These are phyloP conservation scores for Phyllosticta citrichinensis DNA, from an alignment of 2,329 filamentous ascomycete species.

Conservation along the genomic window DNA sequence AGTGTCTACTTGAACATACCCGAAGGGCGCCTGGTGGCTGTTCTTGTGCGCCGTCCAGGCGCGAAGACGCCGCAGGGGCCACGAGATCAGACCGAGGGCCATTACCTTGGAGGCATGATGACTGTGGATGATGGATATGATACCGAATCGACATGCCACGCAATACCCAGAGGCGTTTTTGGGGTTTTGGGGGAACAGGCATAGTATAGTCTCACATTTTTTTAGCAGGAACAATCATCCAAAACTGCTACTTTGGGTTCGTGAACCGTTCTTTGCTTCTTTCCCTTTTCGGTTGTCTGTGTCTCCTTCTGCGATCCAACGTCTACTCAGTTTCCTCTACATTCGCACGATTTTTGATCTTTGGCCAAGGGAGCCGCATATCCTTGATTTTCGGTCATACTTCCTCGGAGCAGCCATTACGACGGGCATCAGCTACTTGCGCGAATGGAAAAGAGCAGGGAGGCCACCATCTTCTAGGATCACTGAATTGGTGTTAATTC, in stretches of 20 bases:
- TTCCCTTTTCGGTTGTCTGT: background rate
- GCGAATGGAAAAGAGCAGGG: background rate
- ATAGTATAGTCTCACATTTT: background rate
- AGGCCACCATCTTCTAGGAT: background rate
- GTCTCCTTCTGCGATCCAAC: background rate
- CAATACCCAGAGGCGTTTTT: background rate
- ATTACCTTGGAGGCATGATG: background rate
- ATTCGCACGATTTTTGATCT: background rate
- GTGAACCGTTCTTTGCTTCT: background rate
- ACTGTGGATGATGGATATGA: background rate
- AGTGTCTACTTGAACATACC: background rate
- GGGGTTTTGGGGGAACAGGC: background rate
- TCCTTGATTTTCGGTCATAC: background rate
- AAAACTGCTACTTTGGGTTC: background rate
- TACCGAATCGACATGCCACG: background rate
- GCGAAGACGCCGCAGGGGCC: background rate
- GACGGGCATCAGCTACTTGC: background rate
- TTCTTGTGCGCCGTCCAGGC: background rate
- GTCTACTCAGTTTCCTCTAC: background rate
- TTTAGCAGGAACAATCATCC: background rate
- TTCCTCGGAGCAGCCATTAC: background rate
- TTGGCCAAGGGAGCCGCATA: background rate
- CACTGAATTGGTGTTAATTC: too few species aligned
- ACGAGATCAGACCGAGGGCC: background rate
- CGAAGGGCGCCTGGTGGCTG: background rate